Evolutionary conservation across 768 basidiomycete genomes (phyloP).

Genomic region (Xerocomus brunneocitrinus): DNA sequence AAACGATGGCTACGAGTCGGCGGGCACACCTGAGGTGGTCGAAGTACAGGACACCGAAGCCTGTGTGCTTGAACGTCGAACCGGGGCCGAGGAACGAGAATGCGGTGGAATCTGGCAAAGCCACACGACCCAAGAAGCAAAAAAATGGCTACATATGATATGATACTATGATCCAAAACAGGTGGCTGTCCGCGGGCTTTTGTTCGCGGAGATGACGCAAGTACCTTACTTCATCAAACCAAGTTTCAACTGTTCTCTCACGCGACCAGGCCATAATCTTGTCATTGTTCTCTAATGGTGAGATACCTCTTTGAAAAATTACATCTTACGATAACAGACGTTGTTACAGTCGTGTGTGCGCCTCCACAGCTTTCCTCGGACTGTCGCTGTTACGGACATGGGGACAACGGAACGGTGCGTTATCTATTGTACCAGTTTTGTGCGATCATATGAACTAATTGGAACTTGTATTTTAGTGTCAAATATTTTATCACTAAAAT

Average conservation of each 20-base stretch:
- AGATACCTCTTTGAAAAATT: background rate
- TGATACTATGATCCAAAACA: background rate
- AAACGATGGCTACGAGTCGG: background rate
- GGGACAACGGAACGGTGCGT: background rate
- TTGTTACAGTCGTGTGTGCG: background rate
- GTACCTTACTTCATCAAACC: constrained; percentile 6
- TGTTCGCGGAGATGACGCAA: background rate
- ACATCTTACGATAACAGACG: background rate
- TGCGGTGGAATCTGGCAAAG: background rate
- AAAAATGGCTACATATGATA: background rate
- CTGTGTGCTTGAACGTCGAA: background rate
- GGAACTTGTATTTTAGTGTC: background rate
- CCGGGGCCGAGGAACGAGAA: background rate
- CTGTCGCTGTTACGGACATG: background rate
- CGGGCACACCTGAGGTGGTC: background rate
- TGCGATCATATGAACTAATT: constrained; percentile 10
- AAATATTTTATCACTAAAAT: constrained; percentile 4
- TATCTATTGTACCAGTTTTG: background rate
- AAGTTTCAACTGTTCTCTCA: constrained; percentile 1
- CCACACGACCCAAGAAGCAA: too few species aligned
- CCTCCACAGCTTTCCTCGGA: background rate
- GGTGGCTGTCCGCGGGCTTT: background rate
- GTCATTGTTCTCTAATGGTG: constrained; percentile 1
- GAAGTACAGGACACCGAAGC: background rate
- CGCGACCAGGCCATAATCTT: background rate